Conservation (phyloP, 176 grass and related monocot species). For the Musa beccarii region DNA sequence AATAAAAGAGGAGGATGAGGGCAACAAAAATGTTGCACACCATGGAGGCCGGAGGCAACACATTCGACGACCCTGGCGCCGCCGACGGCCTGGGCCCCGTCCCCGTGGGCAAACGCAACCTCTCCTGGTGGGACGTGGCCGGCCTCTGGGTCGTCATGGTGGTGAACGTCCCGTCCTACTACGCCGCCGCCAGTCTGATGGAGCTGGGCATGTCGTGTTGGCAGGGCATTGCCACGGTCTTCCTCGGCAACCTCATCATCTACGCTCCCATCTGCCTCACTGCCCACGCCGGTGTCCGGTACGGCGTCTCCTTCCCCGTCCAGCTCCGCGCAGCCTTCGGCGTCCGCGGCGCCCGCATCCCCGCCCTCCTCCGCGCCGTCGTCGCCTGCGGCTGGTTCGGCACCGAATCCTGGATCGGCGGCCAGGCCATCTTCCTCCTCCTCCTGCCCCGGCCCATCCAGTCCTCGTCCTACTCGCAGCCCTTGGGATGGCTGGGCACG, state of each 20-base stretch:
- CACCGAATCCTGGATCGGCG: slow-evolving; percentile 31
- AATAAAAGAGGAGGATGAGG: too few species aligned
- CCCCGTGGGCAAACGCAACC: neutral
- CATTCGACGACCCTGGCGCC: neutral
- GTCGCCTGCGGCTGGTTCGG: slow-evolving; percentile 37
- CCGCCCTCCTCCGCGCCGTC: slow-evolving; percentile 15
- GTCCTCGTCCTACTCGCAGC: slow-evolving; percentile 6
- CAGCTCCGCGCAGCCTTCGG: slow-evolving; percentile 8
- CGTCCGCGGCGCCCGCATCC: slow-evolving; percentile 2
- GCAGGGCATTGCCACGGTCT: slow-evolving; percentile 6
- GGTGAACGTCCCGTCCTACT: slow-evolving; percentile 8
- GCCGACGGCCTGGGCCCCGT: neutral
- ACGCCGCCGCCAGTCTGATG: slow-evolving; percentile 8
- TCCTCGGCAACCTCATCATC: slow-evolving; percentile 3
- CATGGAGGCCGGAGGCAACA: too few species aligned
- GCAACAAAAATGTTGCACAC: too few species aligned
- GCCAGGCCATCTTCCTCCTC: slow-evolving; percentile 14
- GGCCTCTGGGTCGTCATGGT: slow-evolving; percentile 7
- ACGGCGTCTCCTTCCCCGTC: slow-evolving; percentile 12
- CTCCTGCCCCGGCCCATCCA: slow-evolving; percentile 15
- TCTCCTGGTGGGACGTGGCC: neutral
- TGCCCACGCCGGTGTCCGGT: neutral
- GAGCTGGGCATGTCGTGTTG: slow-evolving; percentile 20
- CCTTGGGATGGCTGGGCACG: slow-evolving; percentile 25
- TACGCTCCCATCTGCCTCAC: neutral